Evolutionary conservation across 2,329 filamentous ascomycete species (phyloP).

Genomic region (Lasiodiplodia hormozganensis): DNA sequence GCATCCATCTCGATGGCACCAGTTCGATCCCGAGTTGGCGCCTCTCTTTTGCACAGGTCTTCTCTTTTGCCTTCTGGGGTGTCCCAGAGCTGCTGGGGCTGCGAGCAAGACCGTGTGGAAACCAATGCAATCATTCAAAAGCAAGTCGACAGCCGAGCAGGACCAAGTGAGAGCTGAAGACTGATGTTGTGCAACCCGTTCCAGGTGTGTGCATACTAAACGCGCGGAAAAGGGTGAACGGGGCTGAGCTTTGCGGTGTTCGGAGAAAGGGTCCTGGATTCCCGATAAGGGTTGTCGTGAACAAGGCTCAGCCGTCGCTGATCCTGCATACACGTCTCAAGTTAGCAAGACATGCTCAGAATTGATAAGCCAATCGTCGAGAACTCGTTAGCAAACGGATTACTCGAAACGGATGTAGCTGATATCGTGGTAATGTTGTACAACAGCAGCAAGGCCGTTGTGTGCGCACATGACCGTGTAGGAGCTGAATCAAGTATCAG

Average conservation of each 20-base stretch:
- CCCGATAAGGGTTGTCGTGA: no score
- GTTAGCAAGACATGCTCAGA: not conserved
- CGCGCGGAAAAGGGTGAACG: not conserved
- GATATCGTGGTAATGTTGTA: not conserved
- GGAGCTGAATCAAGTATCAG: not conserved
- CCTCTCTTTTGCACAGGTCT: not conserved
- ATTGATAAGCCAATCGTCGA: not conserved
- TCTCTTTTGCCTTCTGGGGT: no score
- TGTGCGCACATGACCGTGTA: not conserved
- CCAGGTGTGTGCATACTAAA: no score
- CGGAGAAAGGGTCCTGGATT: not conserved
- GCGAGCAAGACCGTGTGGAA: no score
- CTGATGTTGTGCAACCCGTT: no score
- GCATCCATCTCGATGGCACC: not conserved
- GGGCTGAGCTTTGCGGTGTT: not conserved
- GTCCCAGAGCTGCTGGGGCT: no score
- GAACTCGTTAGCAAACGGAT: not conserved
- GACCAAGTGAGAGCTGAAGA: no score
- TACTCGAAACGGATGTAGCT: not conserved
- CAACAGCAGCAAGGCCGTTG: not conserved
- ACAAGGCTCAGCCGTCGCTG: not conserved
- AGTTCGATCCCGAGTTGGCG: not conserved
- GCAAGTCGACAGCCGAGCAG: no score
- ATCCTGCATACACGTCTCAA: not conserved
- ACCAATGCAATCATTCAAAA: no score